phyloP scores from a whole-genome alignment of 192 early-diverging fungal genomes.

The Gonapodya prolifera region DNA sequence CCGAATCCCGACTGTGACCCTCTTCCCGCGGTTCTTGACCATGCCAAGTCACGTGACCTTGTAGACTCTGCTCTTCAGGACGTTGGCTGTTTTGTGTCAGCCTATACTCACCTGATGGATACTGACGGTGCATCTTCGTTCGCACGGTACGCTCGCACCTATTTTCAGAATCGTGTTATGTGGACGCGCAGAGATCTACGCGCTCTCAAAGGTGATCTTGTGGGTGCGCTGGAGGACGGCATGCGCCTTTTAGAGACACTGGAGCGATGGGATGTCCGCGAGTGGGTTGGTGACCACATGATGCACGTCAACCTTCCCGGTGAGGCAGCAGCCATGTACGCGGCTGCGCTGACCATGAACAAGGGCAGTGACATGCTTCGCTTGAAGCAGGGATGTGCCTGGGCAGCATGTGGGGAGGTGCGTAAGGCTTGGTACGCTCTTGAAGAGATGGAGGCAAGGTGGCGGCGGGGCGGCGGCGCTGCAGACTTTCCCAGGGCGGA shows the following conservation, averaged over 20 bases:
- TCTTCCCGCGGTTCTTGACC: neutral
- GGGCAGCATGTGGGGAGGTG: neutral
- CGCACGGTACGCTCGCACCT: neutral
- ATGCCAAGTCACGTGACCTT: neutral
- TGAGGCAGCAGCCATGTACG: neutral
- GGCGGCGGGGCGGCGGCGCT: neutral
- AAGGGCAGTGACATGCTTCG: neutral
- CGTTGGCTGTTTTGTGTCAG: neutral
- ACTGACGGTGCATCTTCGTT: neutral
- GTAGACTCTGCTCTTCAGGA: neutral
- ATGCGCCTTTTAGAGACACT: neutral
- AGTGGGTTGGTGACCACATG: neutral
- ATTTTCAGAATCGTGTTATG: neutral
- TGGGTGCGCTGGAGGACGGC: neutral
- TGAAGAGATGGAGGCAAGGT: neutral
- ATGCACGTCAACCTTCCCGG: neutral
- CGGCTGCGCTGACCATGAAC: neutral
- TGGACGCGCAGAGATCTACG: neutral
- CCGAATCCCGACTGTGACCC: neutral
- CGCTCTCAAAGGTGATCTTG: neutral
- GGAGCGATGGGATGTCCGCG: neutral
- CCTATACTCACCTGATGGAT: neutral
- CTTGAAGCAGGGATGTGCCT: neutral
- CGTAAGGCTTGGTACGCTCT: neutral
- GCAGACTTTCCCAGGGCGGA: neutral